Evolutionary conservation across 2,329 filamentous ascomycete genomes (phyloP), one percentile per base, ranked within the genome.

Genomic region (Neonectria ditissima): DNA sequence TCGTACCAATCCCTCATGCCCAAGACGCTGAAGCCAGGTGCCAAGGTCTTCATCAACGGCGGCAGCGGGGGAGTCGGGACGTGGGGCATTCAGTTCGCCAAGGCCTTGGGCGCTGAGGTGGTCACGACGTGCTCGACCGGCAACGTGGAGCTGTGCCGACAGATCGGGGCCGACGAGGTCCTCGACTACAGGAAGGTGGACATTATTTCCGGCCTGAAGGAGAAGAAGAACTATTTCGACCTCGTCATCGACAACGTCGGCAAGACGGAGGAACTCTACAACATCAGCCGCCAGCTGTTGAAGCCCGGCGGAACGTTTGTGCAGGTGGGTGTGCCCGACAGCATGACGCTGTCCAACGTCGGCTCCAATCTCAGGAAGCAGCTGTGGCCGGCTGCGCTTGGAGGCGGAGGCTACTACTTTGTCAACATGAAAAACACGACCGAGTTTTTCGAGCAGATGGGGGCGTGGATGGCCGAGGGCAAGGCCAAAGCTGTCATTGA

Each of bases 61-160:
- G 61, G 61, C 7, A 59, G 61, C 34, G 80, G 80, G 9, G 79
- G 75, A 0, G 75, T 78, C 2, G 80, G 80, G 2, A 68, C 74
- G 0, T 81, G 74, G 55, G 65, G 73, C 1, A 75, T 82, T 14
- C 80, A 81, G 63, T 62, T 81, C 7, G 80, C 78, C 18, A 78
- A 77, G 45, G 67, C 69, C 0, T 32, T 74, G 4, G 77, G 77
- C 1, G 74, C 69, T 32, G 71, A 78, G 28, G 77, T 80, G 11
- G 74, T 73, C 4, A 71, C 76, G 13, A 72, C 75, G 5, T 77
- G 76, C 48, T 80, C 79, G 16, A 73, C 73, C 8, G 56, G 24
- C 3, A 81, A 81, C 60, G 64, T 63, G 10, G 69, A 73, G 16
- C 74, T 80, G 14, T 74, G 79, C 44, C 66, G 57, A 8, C 30